Evolutionary conservation across 768 basidiomycete species (phyloP), one percentile per base, ranked within the genome.

Genomic region (Sistotremastrum niveocremeum): DNA sequence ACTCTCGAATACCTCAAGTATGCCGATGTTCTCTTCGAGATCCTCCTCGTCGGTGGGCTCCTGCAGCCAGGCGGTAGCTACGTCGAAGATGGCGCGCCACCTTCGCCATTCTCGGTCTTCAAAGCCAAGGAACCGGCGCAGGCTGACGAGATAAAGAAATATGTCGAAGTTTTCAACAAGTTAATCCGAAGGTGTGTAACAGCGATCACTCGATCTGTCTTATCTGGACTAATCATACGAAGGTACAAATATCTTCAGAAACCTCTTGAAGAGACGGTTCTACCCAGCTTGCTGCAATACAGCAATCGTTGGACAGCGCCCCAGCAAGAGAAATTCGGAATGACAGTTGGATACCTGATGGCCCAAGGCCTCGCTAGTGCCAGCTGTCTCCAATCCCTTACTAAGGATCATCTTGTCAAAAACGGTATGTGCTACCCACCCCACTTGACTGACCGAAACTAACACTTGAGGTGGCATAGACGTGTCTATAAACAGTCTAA

Each of bases 221-320:
- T 36, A 34, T 30, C 31, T 47, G 52, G 44, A 52, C 38, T 35
- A 48, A 41, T 12, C 20, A 34, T 34, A 38, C 46, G 35, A 58
- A 94, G 91, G 67, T 98, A 97, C 74, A 97, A 97, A 66, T 99
- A 98, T 73, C 86, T 99, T 56, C 94, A 97, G 65, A 90, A 84
- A 64, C 90, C 94, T 39, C 79, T 99, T 41, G 94, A 97, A 64
- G 83, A 80, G 61, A 74, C 72, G 34, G 74, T 86, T 46, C 73
- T 98, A 9, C 87, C 88, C 3, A 73, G 73, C 39, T 72, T 98
- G 42, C 66, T 99, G 49, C 91, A 97, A 64, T 89, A 90, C 58
- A 78, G 82, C 60, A 77, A 87, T 58, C 83, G 84, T 57, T 97
- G 90, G 89, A 63, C 79, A 3, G 60, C 73, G 4, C 70, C 67